phyloP scores from a whole-genome alignment of 371 early-diverging fungal genomes.

The Apophysomyces sp. region DNA sequence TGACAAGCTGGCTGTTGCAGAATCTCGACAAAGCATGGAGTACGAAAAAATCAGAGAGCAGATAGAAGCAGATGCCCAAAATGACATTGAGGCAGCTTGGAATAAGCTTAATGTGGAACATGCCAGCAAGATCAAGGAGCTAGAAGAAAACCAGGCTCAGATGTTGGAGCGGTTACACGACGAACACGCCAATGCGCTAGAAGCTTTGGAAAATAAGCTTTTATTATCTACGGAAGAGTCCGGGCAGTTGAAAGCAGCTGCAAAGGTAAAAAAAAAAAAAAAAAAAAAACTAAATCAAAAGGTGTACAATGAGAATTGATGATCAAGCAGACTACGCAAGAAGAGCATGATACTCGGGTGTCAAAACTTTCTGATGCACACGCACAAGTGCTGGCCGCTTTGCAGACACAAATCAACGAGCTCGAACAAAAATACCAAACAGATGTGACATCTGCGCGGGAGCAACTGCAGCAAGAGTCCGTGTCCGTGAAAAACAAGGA shows the following conservation, averaged over 20 bases:
- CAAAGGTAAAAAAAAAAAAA: background rate
- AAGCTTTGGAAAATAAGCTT: constrained; percentile 2
- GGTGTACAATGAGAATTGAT: too few species aligned
- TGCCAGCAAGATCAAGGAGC: constrained; percentile 8
- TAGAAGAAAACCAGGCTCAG: background rate
- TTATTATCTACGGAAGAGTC: background rate
- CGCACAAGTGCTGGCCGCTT: constrained; percentile 6
- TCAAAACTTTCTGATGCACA: constrained; percentile 2
- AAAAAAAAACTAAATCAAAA: background rate
- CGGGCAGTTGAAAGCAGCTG: background rate
- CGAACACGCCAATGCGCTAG: constrained; percentile 8
- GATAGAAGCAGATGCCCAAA: constrained; percentile 25
- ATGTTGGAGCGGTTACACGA: background rate
- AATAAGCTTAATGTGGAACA: constrained; percentile 16
- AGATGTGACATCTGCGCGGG: background rate
- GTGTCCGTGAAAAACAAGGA: constrained; percentile 8
- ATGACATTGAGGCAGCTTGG: constrained; percentile 24
- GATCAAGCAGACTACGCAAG: background rate
- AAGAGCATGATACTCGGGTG: background rate
- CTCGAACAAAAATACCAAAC: background rate
- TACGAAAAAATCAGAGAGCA: constrained; percentile 32
- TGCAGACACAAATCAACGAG: constrained; percentile 2
- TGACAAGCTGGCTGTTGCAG: constrained; percentile 7
- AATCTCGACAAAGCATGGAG: constrained; percentile 7
- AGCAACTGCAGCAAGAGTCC: constrained; percentile 1